These are phyloP conservation scores for Teunomyces barrocoloradensis DNA, from an alignment of 805 yeast species.

Conservation along the genomic window DNA sequence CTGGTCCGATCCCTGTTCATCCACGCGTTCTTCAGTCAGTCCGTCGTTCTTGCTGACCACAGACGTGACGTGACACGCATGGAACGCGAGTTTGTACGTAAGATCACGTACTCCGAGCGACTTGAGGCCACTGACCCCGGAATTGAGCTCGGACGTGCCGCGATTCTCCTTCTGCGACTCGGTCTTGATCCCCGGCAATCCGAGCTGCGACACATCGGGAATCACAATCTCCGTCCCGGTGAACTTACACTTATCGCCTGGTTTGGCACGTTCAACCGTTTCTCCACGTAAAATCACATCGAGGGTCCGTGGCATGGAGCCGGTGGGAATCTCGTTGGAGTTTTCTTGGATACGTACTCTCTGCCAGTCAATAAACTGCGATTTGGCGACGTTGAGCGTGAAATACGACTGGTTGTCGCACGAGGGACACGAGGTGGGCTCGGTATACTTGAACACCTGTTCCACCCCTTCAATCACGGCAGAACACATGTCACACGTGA, in stretches of 20 bases:
- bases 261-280: constrained; percentile 91
- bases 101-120: constrained; percentile 92
- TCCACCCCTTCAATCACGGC: constrained; percentile 86
- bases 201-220: constrained; percentile 91
- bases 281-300: constrained; percentile 94
- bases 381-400: constrained; percentile 79
- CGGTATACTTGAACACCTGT: constrained; percentile 89
- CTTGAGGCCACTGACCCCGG: constrained; percentile 87
- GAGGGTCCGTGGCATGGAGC: constrained; percentile 96
- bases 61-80: constrained; percentile 87
- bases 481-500: constrained; percentile 85
- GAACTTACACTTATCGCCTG: constrained; percentile 92
- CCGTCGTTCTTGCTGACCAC: constrained; percentile 32
- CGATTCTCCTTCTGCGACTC: constrained; percentile 67
- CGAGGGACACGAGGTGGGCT: constrained; percentile 88
- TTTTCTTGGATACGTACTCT: constrained; percentile 93
- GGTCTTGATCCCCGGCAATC: constrained; percentile 93
- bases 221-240: constrained; percentile 94
- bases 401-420: constrained; percentile 86
- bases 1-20: constrained; percentile 40
- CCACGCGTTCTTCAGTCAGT: constrained; percentile 16
- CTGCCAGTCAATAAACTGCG: constrained; percentile 95
- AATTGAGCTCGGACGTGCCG: constrained; percentile 66
- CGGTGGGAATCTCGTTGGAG: constrained; percentile 95
- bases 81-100: constrained; percentile 86